Evolutionary conservation across 805 yeast species (phyloP).

Genomic region (Metschnikowia colocasiae): DNA sequence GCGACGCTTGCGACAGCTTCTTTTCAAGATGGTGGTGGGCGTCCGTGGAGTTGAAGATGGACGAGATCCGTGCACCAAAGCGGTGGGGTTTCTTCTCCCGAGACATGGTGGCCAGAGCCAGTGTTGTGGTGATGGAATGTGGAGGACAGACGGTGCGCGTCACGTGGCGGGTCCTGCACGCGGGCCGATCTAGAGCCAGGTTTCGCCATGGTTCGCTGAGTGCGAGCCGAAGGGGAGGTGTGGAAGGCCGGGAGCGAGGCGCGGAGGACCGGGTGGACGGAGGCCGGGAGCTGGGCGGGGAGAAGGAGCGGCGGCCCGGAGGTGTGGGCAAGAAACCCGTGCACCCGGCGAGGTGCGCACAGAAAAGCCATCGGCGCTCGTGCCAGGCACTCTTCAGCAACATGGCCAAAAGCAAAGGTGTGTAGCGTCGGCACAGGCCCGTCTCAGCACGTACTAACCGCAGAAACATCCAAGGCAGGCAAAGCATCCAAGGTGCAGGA

Average conservation of each 20-base stretch:
- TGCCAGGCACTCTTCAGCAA: no score
- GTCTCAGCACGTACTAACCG: background rate
- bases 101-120: constrained; percentile 5
- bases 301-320: no score
- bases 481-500: constrained; percentile 3
- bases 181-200: no score
- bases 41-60: constrained; percentile 24
- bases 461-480: background rate
- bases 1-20: background rate
- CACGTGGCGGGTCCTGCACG: background rate
- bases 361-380: no score
- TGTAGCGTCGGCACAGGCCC: background rate
- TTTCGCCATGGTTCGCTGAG: no score
- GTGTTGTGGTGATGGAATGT: background rate
- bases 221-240: no score
- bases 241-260: no score
- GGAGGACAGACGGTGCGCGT: background rate
- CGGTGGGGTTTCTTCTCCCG: constrained; percentile 13
- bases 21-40: constrained; percentile 9
- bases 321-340: no score
- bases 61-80: constrained; percentile 30
- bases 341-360: no score
- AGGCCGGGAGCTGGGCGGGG: no score
- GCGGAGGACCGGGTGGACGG: no score
- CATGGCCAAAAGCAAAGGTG: constrained; percentile 2